Base-by-base conservation (phyloP, 257 asterid species). In the Gardenia jasminoides region DNA sequence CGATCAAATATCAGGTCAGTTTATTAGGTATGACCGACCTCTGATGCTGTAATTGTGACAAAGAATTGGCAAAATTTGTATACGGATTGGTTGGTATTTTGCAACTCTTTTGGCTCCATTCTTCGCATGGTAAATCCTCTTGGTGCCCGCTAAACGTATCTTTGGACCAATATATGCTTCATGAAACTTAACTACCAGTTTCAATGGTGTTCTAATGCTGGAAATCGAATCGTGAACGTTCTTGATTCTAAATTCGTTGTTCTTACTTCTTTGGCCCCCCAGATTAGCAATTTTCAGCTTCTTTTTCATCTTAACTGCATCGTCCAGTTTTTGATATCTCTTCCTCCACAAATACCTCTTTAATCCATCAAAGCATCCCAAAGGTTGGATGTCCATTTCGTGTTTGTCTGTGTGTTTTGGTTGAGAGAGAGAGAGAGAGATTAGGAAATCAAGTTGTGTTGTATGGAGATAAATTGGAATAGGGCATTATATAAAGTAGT, bases 161-260 rank as follows among this genome's bases (percentile, higher is more conserved):
- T 79, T 76, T 54, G 78, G 78, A 71, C 71, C 79, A 28, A 82
- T 77, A 61, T 81, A 84, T 46, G 77, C 83, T 50, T 78, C 80
- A 33, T 81, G 85, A 56, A 84, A 46, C 71, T 66, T 76, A 13
- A 67, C 62, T 48, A 82, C 12, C 3, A 85, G 43, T 10, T 47
- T 47, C 52, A 47, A 31, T 36, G 72, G 66, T 65, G 81, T 59
- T 19, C 65, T 44, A 62, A 50, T 31, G 81, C 64, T 81, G 78
- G 33, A 33, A 28, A 24, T 12, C 22, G 22, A 62, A 1, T 26
- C 11, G 33, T 6, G 0, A 0, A 6, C 30, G 65, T 28, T 47
- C 28, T 72, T 50, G 47, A 33, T 64, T 78, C 72, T 76, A 41
- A 50, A 22, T 50, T 43, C 47, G 2, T 48, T 46, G 36, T 8